Base-by-base conservation (phyloP, 1,284 basidiomycete species). In the Cutaneotrichosporon sp. region DNA sequence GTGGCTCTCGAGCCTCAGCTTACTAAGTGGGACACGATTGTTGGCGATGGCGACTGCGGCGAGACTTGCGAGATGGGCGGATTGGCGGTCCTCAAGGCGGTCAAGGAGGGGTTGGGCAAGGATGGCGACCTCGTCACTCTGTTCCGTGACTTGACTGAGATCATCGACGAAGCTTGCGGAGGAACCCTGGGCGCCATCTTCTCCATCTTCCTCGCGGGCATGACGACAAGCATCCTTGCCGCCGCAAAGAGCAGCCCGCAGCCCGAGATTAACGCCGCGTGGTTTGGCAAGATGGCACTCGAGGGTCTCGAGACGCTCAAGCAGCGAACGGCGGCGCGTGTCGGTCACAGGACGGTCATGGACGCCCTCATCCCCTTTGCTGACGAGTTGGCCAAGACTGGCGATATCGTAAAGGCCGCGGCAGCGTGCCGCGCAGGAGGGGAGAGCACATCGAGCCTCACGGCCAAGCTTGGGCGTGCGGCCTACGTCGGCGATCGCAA, bases 321-420 rank as follows among this genome's bases (percentile, higher is more conserved):
- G 68, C 74, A 76, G 61, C 81, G 81, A 63, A 82, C 81, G 36
- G 73, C 76, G 31, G 82, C 82, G 7, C 70, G 82, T n/a, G 73
- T 74, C 2, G 81, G 81, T 7, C 81, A 82, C 65, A 70, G 82
- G 36, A 83, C 82, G 34, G 74, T 83, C 56, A 80, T 83, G 74
- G 82, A 83, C 69, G 78, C 82, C 8, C 72, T 83, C n/a, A 78
- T 80, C 31, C 79, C 82, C 6, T 83, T 82, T 67, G 78, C 76
- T 26, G 73, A 80, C 57, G 76, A 78, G 11, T 72, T 81, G 34
- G 70, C 75, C 4, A 46, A 62, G 22, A 73, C 71, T 0, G 73
- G 75, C 13, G 73, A 78, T 58, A 64, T 82, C 47, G 56, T 61
- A 7, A 63, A 69, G 36, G 81, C 82, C 0, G 75, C 78, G 21